A percentile compares a stretch with the other conserved stretches of the same genome.
Conservation (phyloP, 441 rosid species). For the Euphorbia schlechtendalii region DNA sequence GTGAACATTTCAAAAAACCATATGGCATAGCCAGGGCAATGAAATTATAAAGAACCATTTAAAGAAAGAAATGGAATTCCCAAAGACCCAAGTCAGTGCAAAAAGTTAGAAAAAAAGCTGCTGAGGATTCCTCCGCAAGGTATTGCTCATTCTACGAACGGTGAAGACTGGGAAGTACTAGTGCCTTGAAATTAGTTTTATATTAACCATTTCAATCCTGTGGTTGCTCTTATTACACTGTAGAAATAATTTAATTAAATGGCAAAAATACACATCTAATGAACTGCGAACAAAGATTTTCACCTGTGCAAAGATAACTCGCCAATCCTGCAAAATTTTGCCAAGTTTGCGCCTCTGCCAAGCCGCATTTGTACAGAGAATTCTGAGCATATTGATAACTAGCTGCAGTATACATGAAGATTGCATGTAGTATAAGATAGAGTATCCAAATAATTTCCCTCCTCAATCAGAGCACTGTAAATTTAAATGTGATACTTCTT, state of each 20-base stretch:
- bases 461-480: constrained; percentile 1
- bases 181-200: neutral
- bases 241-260: neutral
- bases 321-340: constrained; percentile 93
- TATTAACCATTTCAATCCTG: constrained; percentile 2
- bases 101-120: neutral
- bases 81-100: neutral
- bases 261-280: neutral
- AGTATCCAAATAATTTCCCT: constrained; percentile 9
- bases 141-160: neutral
- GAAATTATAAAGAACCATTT: neutral
- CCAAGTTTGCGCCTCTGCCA: constrained; percentile 99
- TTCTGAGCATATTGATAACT: constrained; percentile 77
- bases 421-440: constrained; percentile 21
- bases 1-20: neutral
- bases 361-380: constrained; percentile 86
- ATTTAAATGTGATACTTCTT: neutral
- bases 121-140: neutral
- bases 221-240: neutral
- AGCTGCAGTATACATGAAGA: constrained; percentile 52
- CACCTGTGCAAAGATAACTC: constrained; percentile 74
- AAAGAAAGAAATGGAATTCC: neutral
- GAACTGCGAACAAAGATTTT: constrained; percentile 6
- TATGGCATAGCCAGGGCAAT: neutral
- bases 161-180: neutral